A percentile compares a stretch with the other conserved stretches of the same genome.
Conservation (phyloP, 768 basidiomycete genomes). For the Russula sp. region DNA sequence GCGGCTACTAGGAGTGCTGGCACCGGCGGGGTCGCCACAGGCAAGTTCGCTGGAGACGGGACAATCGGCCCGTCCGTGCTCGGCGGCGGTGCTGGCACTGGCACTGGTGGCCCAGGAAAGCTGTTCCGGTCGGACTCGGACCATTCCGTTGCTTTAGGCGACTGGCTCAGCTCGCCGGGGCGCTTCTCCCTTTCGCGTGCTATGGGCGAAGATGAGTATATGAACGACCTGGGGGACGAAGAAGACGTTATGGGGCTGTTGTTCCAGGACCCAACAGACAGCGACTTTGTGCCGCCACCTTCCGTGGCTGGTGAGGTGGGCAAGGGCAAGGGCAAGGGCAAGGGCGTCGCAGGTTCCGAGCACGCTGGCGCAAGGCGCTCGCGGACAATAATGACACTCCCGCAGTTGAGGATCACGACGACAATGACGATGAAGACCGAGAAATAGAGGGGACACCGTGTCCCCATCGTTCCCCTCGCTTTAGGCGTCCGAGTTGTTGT, state of each 20-base stretch:
- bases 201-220: background rate
- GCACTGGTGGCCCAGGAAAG: conserved; percentile 3
- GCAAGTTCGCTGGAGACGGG: conserved; percentile 12
- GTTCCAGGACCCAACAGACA: background rate
- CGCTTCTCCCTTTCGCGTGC: background rate
- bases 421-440: background rate
- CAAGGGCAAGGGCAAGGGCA: conserved; percentile 5
- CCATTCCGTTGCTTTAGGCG: background rate
- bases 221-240: background rate
- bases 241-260: conserved; percentile 2
- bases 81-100: background rate
- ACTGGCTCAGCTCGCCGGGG: background rate
- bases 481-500: background rate
- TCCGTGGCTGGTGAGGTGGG: background rate
- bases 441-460: background rate
- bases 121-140: background rate
- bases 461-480: background rate
- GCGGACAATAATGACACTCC: background rate
- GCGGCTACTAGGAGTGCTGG: background rate
- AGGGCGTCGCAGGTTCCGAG: background rate
- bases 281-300: background rate
- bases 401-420: background rate
- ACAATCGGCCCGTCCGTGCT: conserved; percentile 22
- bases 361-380: background rate
- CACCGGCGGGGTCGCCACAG: background rate